phyloP scores from a whole-genome alignment of 495 filamentous ascomycete genomes.

The Physcia stellaris region DNA sequence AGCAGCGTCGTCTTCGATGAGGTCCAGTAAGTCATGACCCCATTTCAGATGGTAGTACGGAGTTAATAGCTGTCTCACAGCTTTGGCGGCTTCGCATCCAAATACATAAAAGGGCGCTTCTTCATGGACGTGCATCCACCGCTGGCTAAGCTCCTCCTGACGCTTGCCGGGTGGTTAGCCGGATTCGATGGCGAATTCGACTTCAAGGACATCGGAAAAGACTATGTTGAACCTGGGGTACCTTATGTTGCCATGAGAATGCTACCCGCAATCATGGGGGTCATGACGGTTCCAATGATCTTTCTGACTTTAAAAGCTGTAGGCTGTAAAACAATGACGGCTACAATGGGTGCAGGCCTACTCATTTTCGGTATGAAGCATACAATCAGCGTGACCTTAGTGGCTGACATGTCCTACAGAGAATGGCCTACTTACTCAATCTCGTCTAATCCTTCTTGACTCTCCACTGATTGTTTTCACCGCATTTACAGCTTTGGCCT shows the following conservation, averaged over 20 bases:
- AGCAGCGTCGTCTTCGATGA: slow-evolving; percentile 97
- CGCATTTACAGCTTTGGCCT: slow-evolving; percentile 78
- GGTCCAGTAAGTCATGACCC: slow-evolving; percentile 59
- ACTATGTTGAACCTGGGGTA: slow-evolving; percentile 86
- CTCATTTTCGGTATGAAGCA: slow-evolving; percentile 69
- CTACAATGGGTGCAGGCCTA: slow-evolving; percentile 66
- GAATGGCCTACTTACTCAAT: slow-evolving; percentile 89
- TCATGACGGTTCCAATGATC: slow-evolving; percentile 77
- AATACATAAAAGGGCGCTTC: slow-evolving; percentile 97
- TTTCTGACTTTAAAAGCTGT: slow-evolving; percentile 87
- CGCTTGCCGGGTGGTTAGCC: slow-evolving; percentile 86
- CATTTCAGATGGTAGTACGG: background rate
- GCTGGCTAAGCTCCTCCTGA: slow-evolving; percentile 91
- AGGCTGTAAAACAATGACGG: slow-evolving; percentile 74
- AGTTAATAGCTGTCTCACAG: slow-evolving; percentile 29
- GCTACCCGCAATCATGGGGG: slow-evolving; percentile 77
- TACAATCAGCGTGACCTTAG: slow-evolving; percentile 4
- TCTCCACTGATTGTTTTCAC: slow-evolving; percentile 91
- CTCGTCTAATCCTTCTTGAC: slow-evolving; percentile 88
- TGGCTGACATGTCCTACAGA: slow-evolving; percentile 36
- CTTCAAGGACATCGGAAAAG: slow-evolving; percentile 99
- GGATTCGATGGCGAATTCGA: slow-evolving; percentile 94
- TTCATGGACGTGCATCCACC: slow-evolving; percentile 99
- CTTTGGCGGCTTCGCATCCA: slow-evolving; percentile 93
- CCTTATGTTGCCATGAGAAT: slow-evolving; percentile 97